phyloP scores from a whole-genome alignment of 768 basidiomycete species.

The Artomyces pyxidatus region DNA sequence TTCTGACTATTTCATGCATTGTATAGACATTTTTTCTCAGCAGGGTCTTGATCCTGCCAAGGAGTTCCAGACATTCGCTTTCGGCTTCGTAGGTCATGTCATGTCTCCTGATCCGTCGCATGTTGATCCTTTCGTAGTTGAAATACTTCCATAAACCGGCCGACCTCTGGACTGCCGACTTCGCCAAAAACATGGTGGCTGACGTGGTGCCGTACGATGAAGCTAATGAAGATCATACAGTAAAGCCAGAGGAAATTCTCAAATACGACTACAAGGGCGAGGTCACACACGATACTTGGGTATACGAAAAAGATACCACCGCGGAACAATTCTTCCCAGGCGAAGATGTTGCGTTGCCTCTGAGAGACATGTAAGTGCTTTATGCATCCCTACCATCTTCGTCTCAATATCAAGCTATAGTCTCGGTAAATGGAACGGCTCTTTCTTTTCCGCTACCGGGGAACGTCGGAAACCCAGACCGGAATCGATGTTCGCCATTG shows the following conservation, averaged over 20 bases:
- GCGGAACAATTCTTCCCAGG: background rate
- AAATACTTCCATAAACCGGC: background rate
- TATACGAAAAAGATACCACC: background rate
- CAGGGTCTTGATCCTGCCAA: conserved; percentile 7
- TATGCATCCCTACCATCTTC: background rate
- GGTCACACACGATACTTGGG: background rate
- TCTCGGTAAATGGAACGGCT: background rate
- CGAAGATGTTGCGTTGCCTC: background rate
- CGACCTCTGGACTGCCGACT: background rate
- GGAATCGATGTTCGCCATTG: background rate
- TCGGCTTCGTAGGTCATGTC: conserved; percentile 12
- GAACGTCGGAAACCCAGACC: background rate
- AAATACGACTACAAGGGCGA: background rate
- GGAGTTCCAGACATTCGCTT: conserved; percentile 12
- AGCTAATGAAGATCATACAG: background rate
- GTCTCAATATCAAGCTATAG: background rate
- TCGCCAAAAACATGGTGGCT: background rate
- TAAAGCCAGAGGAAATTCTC: background rate
- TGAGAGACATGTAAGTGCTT: background rate
- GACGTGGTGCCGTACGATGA: background rate
- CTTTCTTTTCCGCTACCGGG: background rate
- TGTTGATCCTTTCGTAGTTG: background rate
- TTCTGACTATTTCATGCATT: background rate
- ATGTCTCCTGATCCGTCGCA: background rate
- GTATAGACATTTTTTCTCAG: conserved; percentile 8